phyloP scores from a whole-genome alignment of 106 monocot genomes.

The Platanthera guangdongensis region DNA sequence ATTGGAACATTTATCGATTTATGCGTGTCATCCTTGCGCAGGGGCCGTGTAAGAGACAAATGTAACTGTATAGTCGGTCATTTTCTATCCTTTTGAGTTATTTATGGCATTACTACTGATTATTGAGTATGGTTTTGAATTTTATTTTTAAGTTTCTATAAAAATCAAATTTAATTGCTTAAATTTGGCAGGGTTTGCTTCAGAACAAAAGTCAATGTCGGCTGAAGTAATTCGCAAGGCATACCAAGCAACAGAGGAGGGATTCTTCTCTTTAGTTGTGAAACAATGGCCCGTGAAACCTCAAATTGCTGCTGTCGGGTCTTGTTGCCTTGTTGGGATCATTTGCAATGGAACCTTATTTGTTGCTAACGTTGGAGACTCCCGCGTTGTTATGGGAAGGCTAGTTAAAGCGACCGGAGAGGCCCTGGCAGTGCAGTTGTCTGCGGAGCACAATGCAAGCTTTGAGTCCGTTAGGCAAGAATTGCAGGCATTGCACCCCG shows the following conservation, averaged over 20 bases:
- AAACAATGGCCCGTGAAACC: conserved; percentile 29
- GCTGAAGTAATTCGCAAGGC: conserved; percentile 22
- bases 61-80: background rate
- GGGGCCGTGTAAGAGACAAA: conserved; percentile 44
- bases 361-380: conserved; percentile 28
- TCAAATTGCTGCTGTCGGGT: conserved; percentile 27
- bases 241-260: conserved; percentile 27
- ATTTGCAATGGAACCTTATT: conserved; percentile 19
- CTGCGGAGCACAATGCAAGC: conserved; percentile 25
- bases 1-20: conserved; percentile 98
- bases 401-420: conserved; percentile 25
- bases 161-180: background rate
- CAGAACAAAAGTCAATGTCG: conserved; percentile 23
- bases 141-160: background rate
- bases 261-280: conserved; percentile 20
- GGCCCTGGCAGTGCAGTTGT: conserved; percentile 23
- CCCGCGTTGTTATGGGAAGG: conserved; percentile 24
- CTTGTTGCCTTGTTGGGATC: conserved; percentile 25
- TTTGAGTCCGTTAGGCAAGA: conserved; percentile 24
- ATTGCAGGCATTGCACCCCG: conserved; percentile 15
- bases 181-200: conserved; percentile 18
- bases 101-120: background rate
- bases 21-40: conserved; percentile 98
- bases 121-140: background rate
- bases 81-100: background rate